phyloP scores from a whole-genome alignment of 352 stramenopile genomes.

The Globisporangium spinosum region DNA sequence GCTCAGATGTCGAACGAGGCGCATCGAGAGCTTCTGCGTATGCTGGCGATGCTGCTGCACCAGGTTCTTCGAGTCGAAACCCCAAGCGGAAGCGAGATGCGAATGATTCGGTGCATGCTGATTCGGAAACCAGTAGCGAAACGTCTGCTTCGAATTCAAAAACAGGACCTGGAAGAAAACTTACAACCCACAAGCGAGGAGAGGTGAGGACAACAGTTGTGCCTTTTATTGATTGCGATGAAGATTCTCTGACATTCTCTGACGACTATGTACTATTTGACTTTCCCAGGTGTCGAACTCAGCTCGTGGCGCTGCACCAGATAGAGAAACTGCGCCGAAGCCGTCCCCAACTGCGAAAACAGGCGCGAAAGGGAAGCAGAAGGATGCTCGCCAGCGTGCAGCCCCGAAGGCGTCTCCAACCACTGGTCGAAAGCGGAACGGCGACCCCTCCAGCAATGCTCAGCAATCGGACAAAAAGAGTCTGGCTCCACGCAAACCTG shows the following conservation, averaged over 20 bases:
- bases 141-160: constrained; percentile 5
- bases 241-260: not conserved
- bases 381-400: constrained; percentile 3
- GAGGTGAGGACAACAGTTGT: not conserved
- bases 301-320: not conserved
- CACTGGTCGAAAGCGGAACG: constrained; percentile 5
- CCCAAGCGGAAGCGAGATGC: constrained; percentile 32
- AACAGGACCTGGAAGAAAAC: not conserved
- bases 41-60: not conserved
- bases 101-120: not conserved
- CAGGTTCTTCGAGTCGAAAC: not conserved
- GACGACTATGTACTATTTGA: not conserved
- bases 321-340: constrained; percentile 16
- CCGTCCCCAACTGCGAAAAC: constrained; percentile 13
- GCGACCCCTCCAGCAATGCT: not conserved
- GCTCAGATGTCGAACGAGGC: not conserved
- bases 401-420: constrained; percentile 9
- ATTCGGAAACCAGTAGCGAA: constrained; percentile 18
- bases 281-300: not conserved
- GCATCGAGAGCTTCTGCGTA: not conserved
- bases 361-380: constrained; percentile 19
- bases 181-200: not conserved
- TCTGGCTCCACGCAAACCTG: constrained; percentile 6
- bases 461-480: constrained; percentile 12
- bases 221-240: not conserved